Evolutionary conservation across 805 yeast species (phyloP).

Genomic region (Schwanniomyces sp.): DNA sequence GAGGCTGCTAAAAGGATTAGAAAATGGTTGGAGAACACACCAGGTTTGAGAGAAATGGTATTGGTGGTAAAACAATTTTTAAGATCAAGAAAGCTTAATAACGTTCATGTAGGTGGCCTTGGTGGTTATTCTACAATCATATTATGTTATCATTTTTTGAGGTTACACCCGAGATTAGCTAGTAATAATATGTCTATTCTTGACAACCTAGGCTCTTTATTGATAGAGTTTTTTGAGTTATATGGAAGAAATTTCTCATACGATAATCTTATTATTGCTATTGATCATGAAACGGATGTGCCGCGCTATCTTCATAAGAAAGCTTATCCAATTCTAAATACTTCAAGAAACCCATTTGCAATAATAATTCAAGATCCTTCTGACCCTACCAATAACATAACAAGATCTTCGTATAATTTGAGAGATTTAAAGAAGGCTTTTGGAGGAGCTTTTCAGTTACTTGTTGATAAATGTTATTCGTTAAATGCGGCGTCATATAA

Average conservation of each 20-base stretch:
- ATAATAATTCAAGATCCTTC: conserved; percentile 88
- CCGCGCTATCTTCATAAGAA: conserved; percentile 63
- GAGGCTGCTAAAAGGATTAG: conserved; percentile 78
- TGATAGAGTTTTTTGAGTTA: conserved; percentile 89
- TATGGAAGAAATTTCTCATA: conserved; percentile 90
- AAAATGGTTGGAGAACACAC: conserved; percentile 68
- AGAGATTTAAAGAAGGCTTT: conserved; percentile 81
- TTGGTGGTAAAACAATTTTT: conserved; percentile 83
- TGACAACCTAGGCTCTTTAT: conserved; percentile 79
- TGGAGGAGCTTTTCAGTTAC: conserved; percentile 80
- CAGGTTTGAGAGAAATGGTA: conserved; percentile 81
- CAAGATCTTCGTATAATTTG: conserved; percentile 80
- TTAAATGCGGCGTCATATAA: conserved; percentile 65
- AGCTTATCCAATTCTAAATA: conserved; percentile 49
- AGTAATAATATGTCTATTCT: conserved; percentile 64
- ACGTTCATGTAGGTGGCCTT: conserved; percentile 89
- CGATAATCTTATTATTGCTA: conserved; percentile 71
- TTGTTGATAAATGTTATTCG: conserved; percentile 74
- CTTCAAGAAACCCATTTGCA: conserved; percentile 55
- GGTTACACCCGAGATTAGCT: conserved; percentile 73
- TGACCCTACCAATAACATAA: conserved; percentile 78
- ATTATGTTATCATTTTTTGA: conserved; percentile 73
- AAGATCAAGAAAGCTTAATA: conserved; percentile 71
- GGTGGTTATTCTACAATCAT: conserved; percentile 96
- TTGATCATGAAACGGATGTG: conserved; percentile 49